A percentile compares a stretch with the other conserved stretches of the same genome.
Evolutionary conservation across 805 yeast species (phyloP).

Genomic region (Teunomyces gatunensis): DNA sequence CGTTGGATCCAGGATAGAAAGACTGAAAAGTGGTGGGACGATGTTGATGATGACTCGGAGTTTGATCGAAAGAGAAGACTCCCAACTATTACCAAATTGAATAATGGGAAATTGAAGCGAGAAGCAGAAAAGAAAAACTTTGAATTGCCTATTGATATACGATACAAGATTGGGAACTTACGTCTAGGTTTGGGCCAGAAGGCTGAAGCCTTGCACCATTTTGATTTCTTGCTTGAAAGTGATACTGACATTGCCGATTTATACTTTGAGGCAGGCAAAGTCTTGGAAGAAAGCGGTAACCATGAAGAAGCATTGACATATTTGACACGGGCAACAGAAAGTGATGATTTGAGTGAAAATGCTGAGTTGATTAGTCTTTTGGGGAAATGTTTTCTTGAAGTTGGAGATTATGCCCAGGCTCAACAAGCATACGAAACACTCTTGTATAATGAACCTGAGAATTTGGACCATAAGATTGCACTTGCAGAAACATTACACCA

Average conservation of each 20-base stretch:
- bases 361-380: constrained; percentile 55
- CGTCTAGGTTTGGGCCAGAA: constrained; percentile 63
- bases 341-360: constrained; percentile 49
- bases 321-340: constrained; percentile 52
- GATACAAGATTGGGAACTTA: constrained; percentile 75
- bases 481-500: constrained; percentile 80
- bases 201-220: constrained; percentile 73
- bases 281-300: constrained; percentile 64
- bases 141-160: constrained; percentile 78
- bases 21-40: constrained; percentile 66
- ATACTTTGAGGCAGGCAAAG: constrained; percentile 71
- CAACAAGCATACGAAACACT: constrained; percentile 55
- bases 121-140: constrained; percentile 23
- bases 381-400: constrained; percentile 75
- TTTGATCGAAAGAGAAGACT: constrained; percentile 73
- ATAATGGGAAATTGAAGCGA: constrained; percentile 10
- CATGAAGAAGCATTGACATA: constrained; percentile 75
- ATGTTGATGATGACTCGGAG: constrained; percentile 67
- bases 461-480: constrained; percentile 71
- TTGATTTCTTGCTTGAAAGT: constrained; percentile 54
- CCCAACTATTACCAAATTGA: constrained; percentile 29
- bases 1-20: constrained; percentile 80
- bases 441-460: constrained; percentile 54
- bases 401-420: constrained; percentile 67
- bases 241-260: constrained; percentile 70